Conservation (phyloP, 75 land plant genomes). For the Gnetum montanum region DNA sequence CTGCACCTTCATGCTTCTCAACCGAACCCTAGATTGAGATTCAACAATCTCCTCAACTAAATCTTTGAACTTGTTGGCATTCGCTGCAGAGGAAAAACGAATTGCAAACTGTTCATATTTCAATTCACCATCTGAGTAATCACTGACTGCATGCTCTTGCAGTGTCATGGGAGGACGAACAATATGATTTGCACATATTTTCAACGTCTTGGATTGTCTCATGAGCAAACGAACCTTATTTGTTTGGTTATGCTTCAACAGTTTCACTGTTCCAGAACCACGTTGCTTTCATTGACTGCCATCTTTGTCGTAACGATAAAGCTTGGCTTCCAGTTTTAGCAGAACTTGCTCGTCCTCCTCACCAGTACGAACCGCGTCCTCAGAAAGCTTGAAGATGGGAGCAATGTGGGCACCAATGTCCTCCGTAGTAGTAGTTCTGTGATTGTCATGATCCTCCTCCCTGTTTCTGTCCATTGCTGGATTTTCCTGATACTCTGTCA, state of each 20-base stretch:
- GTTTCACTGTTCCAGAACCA: constrained; percentile 75
- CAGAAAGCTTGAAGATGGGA: constrained; percentile 63
- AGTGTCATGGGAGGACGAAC: constrained; percentile 51
- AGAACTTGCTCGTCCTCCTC: constrained; percentile 66
- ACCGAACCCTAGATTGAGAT: no score
- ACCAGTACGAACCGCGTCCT: constrained; percentile 58
- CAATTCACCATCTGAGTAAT: constrained; percentile 87
- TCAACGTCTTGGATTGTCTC: constrained; percentile 84
- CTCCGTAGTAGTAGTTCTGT: no score
- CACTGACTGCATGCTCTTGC: constrained; percentile 88
- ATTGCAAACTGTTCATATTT: constrained; percentile 82
- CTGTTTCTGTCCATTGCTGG: no score
- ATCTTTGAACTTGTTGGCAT: constrained; percentile 25
- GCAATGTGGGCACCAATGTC: constrained; percentile 77
- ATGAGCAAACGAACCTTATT: constrained; percentile 76
- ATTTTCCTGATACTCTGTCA: no score
- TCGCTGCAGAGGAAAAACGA: constrained; percentile 67
- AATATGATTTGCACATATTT: constrained; percentile 93
- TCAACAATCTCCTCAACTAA: not conserved
- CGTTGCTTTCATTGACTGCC: constrained; percentile 94
- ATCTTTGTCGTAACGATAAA: constrained; percentile 77
- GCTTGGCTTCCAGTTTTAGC: constrained; percentile 75
- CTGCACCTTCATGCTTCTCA: constrained; percentile 3
- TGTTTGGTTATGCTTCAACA: constrained; percentile 74
- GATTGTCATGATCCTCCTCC: no score